Conservation (phyloP, 441 rosid genomes). For the Melianthus villosus region DNA sequence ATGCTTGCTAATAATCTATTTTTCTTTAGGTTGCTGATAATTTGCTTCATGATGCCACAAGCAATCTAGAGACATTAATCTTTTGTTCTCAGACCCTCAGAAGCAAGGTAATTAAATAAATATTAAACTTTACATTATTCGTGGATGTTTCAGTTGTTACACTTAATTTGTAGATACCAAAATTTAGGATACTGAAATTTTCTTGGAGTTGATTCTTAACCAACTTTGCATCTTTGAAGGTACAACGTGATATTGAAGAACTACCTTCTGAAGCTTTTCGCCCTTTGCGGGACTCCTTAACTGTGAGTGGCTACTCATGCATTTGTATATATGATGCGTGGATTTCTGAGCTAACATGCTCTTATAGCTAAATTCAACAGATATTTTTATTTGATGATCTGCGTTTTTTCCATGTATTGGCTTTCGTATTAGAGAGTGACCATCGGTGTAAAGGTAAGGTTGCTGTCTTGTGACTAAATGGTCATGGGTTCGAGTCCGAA, state of each 20-base stretch:
- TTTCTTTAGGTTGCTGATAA: constrained; percentile 80
- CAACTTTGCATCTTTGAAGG: constrained; percentile 26
- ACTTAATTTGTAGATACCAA: too few species aligned
- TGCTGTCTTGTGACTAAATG: too few species aligned
- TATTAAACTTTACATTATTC: constrained; percentile 1
- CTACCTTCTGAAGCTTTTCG: constrained; percentile 90
- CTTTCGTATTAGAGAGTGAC: too few species aligned
- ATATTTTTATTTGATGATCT: too few species aligned
- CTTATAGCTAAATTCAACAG: too few species aligned
- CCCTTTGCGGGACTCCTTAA: constrained; percentile 62
- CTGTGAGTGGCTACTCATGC: constrained; percentile 44
- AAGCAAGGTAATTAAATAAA: constrained; percentile 64
- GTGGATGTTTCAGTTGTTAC: not conserved
- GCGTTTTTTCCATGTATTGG: too few species aligned
- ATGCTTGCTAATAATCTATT: constrained; percentile 4
- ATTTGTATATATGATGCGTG: too few species aligned
- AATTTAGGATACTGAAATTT: too few species aligned
- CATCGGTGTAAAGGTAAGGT: too few species aligned
- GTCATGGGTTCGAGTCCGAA: too few species aligned
- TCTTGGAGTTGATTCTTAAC: not conserved
- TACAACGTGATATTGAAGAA: constrained; percentile 93
- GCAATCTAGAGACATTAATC: constrained; percentile 88
- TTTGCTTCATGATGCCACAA: constrained; percentile 86
- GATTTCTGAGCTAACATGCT: too few species aligned
- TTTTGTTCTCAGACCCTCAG: constrained; percentile 97